Evolutionary conservation across 108 stramenopile species (phyloP).

Genomic region (Pelagomonas calceolata): DNA sequence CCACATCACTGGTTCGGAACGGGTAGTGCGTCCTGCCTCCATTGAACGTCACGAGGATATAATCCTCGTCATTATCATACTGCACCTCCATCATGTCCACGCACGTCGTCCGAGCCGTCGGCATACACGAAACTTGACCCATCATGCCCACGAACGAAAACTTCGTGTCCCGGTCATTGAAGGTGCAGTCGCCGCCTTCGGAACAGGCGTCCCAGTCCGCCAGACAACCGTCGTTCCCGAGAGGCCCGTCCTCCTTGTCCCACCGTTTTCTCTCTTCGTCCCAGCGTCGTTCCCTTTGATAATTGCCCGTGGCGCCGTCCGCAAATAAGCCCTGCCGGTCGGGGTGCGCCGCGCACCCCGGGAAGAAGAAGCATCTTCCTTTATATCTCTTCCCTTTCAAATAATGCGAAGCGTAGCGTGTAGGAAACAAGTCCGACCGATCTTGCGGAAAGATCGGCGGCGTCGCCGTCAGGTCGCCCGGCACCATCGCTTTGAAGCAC

Average conservation of each 20-base stretch:
- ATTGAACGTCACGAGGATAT: constrained; percentile 53
- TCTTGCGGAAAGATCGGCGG: no score
- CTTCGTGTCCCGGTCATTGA: neutral
- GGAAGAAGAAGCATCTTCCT: neutral
- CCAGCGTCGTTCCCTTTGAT: no score
- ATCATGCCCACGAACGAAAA: neutral
- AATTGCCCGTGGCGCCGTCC: neutral
- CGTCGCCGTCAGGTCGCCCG: no score
- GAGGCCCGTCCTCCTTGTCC: no score
- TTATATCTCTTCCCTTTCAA: neutral
- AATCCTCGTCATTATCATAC: neutral
- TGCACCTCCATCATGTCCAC: neutral
- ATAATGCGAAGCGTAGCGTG: neutral
- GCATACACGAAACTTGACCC: neutral
- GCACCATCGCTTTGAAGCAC: no score
- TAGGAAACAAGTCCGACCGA: no score
- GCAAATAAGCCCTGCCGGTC: neutral
- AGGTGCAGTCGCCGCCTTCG: no score
- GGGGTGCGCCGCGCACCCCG: neutral
- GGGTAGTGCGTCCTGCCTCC: constrained; percentile 48
- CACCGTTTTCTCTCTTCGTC: no score
- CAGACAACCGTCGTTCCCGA: no score
- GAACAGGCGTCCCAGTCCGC: no score
- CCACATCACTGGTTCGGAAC: constrained; percentile 39
- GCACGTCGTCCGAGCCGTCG: neutral